A percentile compares a stretch with the other conserved stretches of the same genome.
These are phyloP conservation scores for Pestalotiopsis fici DNA, from an alignment of 2,329 filamentous ascomycete species.

Conservation along the genomic window DNA sequence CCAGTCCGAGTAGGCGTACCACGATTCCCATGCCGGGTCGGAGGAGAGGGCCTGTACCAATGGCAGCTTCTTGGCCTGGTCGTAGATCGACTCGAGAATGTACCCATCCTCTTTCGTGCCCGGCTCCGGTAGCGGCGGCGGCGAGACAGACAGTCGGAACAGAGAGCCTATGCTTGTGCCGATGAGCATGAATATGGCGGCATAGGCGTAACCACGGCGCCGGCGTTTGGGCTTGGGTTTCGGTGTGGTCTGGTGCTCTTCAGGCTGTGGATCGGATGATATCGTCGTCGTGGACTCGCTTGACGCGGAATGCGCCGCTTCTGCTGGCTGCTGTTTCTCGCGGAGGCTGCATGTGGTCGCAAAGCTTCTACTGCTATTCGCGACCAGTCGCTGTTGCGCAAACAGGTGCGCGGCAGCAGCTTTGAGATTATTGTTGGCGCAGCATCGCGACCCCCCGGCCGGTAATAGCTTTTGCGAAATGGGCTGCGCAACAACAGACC, in stretches of 20 bases:
- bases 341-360: background rate
- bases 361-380: background rate
- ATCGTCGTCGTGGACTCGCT: background rate
- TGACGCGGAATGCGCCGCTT: background rate
- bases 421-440: background rate
- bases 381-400: background rate
- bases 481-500: background rate
- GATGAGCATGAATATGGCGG: constrained; percentile 37
- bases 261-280: background rate
- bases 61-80: constrained; percentile 45
- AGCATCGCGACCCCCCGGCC: background rate
- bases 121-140: constrained; percentile 39
- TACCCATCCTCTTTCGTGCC: constrained; percentile 41
- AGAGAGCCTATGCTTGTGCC: constrained; percentile 40
- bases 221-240: background rate
- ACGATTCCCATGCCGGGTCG: constrained; percentile 41
- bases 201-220: constrained; percentile 4
- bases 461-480: background rate
- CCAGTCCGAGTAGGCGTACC: constrained; percentile 40
- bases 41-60: constrained; percentile 46
- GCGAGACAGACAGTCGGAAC: constrained; percentile 40
- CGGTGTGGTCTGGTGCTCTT: background rate
- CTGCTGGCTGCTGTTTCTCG: background rate
- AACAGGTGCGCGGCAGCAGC: background rate
- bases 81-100: constrained; percentile 39